Base-by-base conservation (phyloP, 1,284 basidiomycete species). In the Moesziomyces parantarcticus region DNA sequence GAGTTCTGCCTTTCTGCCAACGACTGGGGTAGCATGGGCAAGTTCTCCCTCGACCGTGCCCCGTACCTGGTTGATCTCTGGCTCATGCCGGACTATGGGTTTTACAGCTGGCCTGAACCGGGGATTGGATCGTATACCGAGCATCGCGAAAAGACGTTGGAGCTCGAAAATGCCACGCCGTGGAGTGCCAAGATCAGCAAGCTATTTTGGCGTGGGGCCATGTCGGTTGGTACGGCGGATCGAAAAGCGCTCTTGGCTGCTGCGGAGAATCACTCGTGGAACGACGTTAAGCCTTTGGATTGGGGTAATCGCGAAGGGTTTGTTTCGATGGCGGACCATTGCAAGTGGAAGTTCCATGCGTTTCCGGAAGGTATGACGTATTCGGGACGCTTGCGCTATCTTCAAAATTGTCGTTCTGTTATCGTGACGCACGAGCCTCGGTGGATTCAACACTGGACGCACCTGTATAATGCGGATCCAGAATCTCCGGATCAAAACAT, bases 41-140 rank as follows among this genome's bases (percentile, higher is more conserved):
- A 81, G 47, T 80, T 81, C 29, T 72, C 73, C 23, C 61, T 83
- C 6, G 77, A 79, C 41, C 56, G 81, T 1, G 57, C 64, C 1
- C 63, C 72, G 3, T 66, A 78, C 25, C 61, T 77, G 25, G 64
- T 74, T 16, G 80, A 82, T 40, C 57, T 82, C 3, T 83, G 81
- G 81, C 54, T 83, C 34, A 83, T 82, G 80, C 81, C 81, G 1
- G 81, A 83, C 50, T 83, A 81, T 44, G 80, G 75, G 3, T 83
- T 71, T 47, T 80, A 65, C 50, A 56, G 56, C 16, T 83, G 81
- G 81, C 80, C 79, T 7, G 80, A 82, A 39, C 75, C 65, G n/a
- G 76, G 77, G 39, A 75, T 80, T 13, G 79, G 79, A 18, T 60
- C 61, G n/a, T 81, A 81, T 39, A 60, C 74, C 9, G 74, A 81